A percentile compares a stretch with the other conserved stretches of the same genome.
Evolutionary conservation across 208 protist genomes (phyloP).

Genomic region (Crithidia brevicula): DNA sequence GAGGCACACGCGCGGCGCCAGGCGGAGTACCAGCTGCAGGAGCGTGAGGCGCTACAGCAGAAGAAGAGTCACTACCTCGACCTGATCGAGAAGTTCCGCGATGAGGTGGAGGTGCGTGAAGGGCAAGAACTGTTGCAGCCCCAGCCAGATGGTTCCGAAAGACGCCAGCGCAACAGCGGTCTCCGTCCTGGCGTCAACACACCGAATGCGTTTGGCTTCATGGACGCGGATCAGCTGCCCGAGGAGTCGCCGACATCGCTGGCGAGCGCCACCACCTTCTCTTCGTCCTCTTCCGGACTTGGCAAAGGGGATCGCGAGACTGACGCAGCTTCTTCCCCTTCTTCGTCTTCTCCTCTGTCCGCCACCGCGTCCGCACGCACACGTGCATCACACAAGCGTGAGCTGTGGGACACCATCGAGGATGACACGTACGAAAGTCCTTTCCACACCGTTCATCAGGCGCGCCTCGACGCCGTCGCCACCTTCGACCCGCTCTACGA

Average conservation of each 20-base stretch:
- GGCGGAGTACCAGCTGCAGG: constrained; percentile 70
- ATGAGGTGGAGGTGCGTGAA: constrained; percentile 77
- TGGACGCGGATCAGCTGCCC: constrained; percentile 51
- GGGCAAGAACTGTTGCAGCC: constrained; percentile 58
- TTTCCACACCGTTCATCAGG: constrained; percentile 79
- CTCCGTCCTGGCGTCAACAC: not conserved
- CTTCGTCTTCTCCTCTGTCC: not conserved
- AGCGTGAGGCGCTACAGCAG: constrained; percentile 57
- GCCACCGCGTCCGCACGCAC: not conserved
- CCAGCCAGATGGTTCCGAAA: not conserved
- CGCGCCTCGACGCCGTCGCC: constrained; percentile 74
- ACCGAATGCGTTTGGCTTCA: constrained; percentile 74
- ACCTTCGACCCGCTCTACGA: constrained; percentile 74
- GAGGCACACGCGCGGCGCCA: constrained; percentile 62
- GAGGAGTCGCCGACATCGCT: not conserved
- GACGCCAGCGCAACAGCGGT: no score
- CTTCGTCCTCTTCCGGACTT: not conserved
- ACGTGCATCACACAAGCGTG: constrained; percentile 26
- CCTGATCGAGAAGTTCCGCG: constrained; percentile 68
- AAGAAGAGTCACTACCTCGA: constrained; percentile 65
- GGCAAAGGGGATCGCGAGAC: not conserved
- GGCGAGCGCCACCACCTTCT: no score
- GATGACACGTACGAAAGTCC: constrained; percentile 81
- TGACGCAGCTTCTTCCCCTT: not conserved
- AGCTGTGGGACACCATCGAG: constrained; percentile 67